Conservation (phyloP, 352 stramenopile genomes). For the Pythium sp. region DNA sequence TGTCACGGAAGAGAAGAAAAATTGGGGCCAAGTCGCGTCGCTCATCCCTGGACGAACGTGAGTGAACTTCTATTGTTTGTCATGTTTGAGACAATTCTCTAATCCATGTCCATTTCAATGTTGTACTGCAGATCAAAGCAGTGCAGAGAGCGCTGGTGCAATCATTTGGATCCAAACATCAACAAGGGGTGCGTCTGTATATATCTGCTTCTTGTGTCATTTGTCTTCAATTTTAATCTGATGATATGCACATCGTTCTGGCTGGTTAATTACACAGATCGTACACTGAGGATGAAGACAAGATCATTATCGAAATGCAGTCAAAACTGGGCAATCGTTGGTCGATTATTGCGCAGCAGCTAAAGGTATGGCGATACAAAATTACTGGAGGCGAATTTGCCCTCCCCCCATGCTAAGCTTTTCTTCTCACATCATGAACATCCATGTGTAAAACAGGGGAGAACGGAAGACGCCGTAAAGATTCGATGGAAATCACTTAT, state of each 20-base stretch:
- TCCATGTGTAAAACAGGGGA: constrained; percentile 37
- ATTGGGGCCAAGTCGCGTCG: constrained; percentile 87
- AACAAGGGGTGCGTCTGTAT: constrained; percentile 82
- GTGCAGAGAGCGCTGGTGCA: constrained; percentile 91
- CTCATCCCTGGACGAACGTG: constrained; percentile 83
- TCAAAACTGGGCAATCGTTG: constrained; percentile 90
- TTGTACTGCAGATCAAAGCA: constrained; percentile 82
- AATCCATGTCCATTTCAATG: background rate
- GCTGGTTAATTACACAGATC: constrained; percentile 34
- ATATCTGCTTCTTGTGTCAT: background rate
- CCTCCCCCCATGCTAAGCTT: background rate
- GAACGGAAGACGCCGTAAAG: constrained; percentile 92
- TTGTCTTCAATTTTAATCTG: background rate
- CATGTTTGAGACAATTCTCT: background rate
- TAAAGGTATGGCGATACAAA: constrained; percentile 53
- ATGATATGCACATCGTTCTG: background rate
- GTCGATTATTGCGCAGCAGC: constrained; percentile 90
- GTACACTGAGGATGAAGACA: constrained; percentile 90
- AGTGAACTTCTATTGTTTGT: constrained; percentile 17
- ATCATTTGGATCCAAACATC: constrained; percentile 91
- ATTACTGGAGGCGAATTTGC: background rate
- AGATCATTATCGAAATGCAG: constrained; percentile 92
- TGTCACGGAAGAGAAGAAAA: constrained; percentile 86
- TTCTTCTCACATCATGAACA: background rate
- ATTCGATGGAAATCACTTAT: constrained; percentile 93